A percentile compares a stretch with the other conserved stretches of the same genome.
Conservation (phyloP, 2,329 filamentous ascomycete species). For the Cyanodermella asteris region DNA sequence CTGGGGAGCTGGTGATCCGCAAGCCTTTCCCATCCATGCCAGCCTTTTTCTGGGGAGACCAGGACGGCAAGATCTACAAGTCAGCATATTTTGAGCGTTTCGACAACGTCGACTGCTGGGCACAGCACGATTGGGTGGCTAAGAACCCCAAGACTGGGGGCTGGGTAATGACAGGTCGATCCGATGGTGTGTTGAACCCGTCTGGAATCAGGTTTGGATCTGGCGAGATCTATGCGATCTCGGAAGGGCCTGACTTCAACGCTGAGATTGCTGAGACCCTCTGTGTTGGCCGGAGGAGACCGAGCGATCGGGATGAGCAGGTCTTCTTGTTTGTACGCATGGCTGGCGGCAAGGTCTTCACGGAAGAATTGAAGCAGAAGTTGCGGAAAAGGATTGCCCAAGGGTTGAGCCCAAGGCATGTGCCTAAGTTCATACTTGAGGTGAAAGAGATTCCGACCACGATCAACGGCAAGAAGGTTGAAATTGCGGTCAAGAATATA, state of each 20-base stretch:
- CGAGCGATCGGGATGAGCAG: conserved; percentile 33
- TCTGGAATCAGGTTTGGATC: conserved; percentile 59
- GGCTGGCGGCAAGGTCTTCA: conserved; percentile 35
- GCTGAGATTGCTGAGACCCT: conserved; percentile 46
- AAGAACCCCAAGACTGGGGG: conserved; percentile 46
- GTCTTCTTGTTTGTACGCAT: conserved; percentile 39
- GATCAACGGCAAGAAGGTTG: too few species aligned
- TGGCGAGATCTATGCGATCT: conserved; percentile 56
- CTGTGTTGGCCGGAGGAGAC: conserved; percentile 56
- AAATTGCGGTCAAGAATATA: too few species aligned
- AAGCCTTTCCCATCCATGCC: conserved; percentile 57
- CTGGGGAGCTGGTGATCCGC: conserved; percentile 55
- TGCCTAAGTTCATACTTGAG: too few species aligned
- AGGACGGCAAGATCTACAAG: conserved; percentile 32
- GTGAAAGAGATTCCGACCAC: too few species aligned
- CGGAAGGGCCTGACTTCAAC: conserved; percentile 36
- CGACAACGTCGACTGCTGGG: conserved; percentile 42
- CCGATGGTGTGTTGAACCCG: conserved; percentile 61
- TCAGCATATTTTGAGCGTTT: conserved; percentile 38
- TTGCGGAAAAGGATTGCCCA: too few species aligned
- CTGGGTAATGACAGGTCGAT: conserved; percentile 12
- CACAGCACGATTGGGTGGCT: conserved; percentile 60
- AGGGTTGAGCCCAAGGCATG: too few species aligned
- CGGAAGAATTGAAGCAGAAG: conserved; percentile 28
- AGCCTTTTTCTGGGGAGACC: conserved; percentile 35